These are phyloP conservation scores for Marasmius tenuissimus DNA, from an alignment of 1,284 basidiomycete genomes.

Conservation along the genomic window DNA sequence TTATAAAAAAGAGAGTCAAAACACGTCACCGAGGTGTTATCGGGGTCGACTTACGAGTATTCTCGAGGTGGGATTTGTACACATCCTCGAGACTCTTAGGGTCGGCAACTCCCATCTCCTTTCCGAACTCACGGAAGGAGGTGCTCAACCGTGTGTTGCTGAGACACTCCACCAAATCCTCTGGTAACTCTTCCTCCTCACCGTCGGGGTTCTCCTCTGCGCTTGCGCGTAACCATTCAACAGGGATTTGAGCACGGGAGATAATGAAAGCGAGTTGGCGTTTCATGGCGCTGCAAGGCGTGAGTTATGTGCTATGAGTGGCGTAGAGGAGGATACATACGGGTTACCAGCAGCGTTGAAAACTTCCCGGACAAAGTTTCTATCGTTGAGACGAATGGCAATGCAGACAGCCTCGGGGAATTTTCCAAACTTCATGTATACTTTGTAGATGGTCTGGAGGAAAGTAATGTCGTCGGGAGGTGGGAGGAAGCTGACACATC, in stretches of 20 bases:
- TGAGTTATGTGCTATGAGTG: not conserved
- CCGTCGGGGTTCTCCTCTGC: conserved; percentile 16
- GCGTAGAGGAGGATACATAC: conserved; percentile 39
- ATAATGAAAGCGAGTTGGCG: conserved; percentile 94
- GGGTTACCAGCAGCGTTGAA: conserved; percentile 87
- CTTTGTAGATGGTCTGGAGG: conserved; percentile 86
- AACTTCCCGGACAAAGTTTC: conserved; percentile 79
- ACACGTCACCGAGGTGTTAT: not conserved
- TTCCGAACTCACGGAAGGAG: conserved; percentile 91
- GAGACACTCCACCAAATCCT: conserved; percentile 83
- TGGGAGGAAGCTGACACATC: conserved; percentile 89
- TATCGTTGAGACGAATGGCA: conserved; percentile 85
- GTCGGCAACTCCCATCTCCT: conserved; percentile 90
- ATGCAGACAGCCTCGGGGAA: conserved; percentile 92
- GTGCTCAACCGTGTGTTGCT: conserved; percentile 83
- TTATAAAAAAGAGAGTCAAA: conserved; percentile 22
- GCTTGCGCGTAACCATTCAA: conserved; percentile 82
- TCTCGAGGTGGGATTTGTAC: conserved; percentile 96
- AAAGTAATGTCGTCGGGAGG: conserved; percentile 94
- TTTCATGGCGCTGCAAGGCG: conserved; percentile 66
- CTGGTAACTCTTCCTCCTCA: conserved; percentile 61
- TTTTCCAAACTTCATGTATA: conserved; percentile 88
- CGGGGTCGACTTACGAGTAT: conserved; percentile 58
- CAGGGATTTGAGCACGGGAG: conserved; percentile 88
- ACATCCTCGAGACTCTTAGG: conserved; percentile 95